Base-by-base conservation (phyloP, 495 filamentous ascomycete genomes). In the Hypoxylon perforatum region DNA sequence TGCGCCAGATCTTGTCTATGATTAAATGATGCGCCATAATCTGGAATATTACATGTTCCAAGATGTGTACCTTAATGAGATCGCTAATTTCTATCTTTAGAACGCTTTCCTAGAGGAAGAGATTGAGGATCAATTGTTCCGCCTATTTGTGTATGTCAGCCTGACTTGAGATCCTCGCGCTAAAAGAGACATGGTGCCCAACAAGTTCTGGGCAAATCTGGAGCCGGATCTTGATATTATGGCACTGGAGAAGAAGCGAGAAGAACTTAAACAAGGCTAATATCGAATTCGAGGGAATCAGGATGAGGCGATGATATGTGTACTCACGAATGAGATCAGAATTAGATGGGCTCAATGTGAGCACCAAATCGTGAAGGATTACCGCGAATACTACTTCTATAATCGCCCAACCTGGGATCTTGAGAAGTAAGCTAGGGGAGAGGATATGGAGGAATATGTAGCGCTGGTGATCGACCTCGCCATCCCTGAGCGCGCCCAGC, bases 331-430 rank as follows among this genome's bases (percentile, higher is more conserved):
- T 33, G 14, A 47, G 33, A 67, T 71, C 22, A 55, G 56, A 38
- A 56, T 28, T 17, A 69, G 65, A 30, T 22, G 47, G 45, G 52
- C 21, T 25, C 36, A 69, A 50, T 54, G 61, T 11, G 60, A 59
- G 15, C 65, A 57, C 19, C 18, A 36, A n/a, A 28, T 72, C 22
- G 2, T 22, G 36, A 44, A 21, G 30, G 60, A 60, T 19, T 76
- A 74, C 58, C 49, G 63, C 17, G 58, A 62, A 15, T 5, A 72
- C 42, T 74, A 69, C 59, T 74, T 72, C 47, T 54, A 70, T 52
- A 65, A 68, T 52, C 63, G 71, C 38, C 72, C 66, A 30, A 70
- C 69, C 9, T 67, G 61, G 72, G 72, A 74, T 51, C 70, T 76
- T 59, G 69, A 74, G 63, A 70, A 48, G 42, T 52, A 74, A 36